Conservation (phyloP, 164 flowering plant genomes). For the Kingdonia uniflora region DNA sequence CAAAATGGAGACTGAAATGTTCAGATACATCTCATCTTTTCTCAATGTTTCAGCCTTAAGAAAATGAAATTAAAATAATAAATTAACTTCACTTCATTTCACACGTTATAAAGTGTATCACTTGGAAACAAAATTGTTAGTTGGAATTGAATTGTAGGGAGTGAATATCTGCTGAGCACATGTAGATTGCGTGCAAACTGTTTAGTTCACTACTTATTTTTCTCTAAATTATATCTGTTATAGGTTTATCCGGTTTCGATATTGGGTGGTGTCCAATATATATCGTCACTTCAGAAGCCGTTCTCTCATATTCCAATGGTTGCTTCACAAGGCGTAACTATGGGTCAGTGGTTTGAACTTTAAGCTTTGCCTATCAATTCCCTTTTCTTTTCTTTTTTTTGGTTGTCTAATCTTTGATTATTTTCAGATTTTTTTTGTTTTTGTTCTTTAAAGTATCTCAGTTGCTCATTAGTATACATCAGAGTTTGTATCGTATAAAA, state of each 20-base stretch:
- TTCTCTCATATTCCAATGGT: conserved; percentile 25
- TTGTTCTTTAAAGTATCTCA: no score
- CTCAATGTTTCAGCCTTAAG: neutral
- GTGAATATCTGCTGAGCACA: no score
- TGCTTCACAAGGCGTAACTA: conserved; percentile 29
- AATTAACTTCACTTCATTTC: neutral
- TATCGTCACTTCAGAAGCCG: conserved; percentile 25
- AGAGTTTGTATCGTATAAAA: no score
- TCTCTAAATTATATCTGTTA: neutral
- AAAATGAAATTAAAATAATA: neutral
- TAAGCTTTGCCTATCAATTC: neutral
- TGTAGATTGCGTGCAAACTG: no score
- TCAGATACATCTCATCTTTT: no score
- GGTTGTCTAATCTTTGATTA: neutral
- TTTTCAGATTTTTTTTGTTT: no score
- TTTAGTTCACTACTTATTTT: neutral
- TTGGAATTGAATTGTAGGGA: neutral
- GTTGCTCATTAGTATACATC: no score
- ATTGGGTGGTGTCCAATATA: conserved; percentile 24
- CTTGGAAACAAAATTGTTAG: neutral
- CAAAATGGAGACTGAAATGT: no score
- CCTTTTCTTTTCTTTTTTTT: neutral
- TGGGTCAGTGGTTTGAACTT: conserved; percentile 12
- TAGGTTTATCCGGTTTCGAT: conserved; percentile 28
- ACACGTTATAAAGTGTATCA: neutral